Base-by-base conservation (phyloP, 352 stramenopile species). In the Phytopythium chamaehyphon region DNA sequence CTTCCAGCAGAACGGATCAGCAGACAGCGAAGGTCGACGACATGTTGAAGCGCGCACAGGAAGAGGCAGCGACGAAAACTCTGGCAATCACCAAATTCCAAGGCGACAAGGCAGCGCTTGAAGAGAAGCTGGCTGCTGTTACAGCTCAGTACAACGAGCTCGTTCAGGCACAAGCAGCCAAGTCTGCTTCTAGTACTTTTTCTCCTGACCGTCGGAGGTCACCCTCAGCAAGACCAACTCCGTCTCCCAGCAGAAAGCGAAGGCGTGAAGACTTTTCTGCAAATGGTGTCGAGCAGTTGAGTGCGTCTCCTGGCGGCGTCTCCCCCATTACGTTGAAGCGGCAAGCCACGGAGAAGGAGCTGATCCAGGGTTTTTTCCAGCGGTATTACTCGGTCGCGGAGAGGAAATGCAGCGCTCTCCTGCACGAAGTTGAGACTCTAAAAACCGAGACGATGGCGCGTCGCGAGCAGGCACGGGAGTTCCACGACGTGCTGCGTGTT, bases 351-450 rank as follows among this genome's bases (percentile, higher is more conserved):
- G 76, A 84, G 39, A 88, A 82, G 57, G 57, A 68, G 21, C 57
- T 61, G 18, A 46, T 86, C 14, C 57, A 79, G 43, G 59, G 68
- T 21, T 86, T 86, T 22, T 47, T 88, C 9, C 61, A 61, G 19
- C 71, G 51, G 6, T 86, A 84, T 43, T 74, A 69, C 47, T 40
- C 56, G 44, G 52, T 53, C 4, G 72, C 74, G 3, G 77, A 88
- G 64, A 66, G 48, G 1, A 84, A 86, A 26, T 84, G 72, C 54
- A 54, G 56, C 1, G 45, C 61, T 33, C 40, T 86, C 28, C 43
- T 61, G 3, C 36, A 66, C 40, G 67, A 74, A 15, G 60, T 78
- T 19, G 53, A 43, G 1, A 36, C 64, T 5, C 51, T 80, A 24
- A 51, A 88, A 23, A 47, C 55, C 21, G 55, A 61, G 50, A 61